phyloP scores from a whole-genome alignment of 306 rosid genomes.

The Mucuna pruriens region DNA sequence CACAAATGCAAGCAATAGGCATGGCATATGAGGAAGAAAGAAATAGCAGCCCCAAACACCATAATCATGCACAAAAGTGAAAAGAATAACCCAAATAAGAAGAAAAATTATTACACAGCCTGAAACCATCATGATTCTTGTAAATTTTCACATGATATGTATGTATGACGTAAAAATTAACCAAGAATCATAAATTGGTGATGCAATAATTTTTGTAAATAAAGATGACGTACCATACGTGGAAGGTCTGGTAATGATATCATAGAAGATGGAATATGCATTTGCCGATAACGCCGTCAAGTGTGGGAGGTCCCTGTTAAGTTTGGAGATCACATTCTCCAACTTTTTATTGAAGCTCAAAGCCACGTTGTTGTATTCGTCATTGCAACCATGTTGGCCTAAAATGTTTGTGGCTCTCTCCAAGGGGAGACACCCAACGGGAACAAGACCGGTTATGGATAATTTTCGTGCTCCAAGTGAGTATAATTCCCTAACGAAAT shows the following conservation, averaged over 20 bases:
- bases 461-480: constrained; percentile 45
- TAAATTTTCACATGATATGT: no score
- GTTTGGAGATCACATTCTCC: constrained; percentile 20
- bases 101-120: no score
- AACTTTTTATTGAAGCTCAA: constrained; percentile 41
- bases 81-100: no score
- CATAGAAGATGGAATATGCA: constrained; percentile 22
- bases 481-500: constrained; percentile 39
- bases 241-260: constrained; percentile 40
- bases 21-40: no score
- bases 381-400: constrained; percentile 32
- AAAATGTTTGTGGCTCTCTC: constrained; percentile 42
- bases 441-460: constrained; percentile 43
- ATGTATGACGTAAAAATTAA: no score
- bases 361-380: constrained; percentile 44
- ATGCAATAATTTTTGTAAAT: no score
- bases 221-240: constrained; percentile 37
- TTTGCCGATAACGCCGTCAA: constrained; percentile 16
- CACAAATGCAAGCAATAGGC: neutral
- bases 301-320: constrained; percentile 38
- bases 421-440: constrained; percentile 47
- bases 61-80: neutral
- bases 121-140: no score
- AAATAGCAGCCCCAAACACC: neutral
- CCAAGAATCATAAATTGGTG: no score